Base-by-base conservation (phyloP, 352 stramenopile genomes). In the Phytophthora fragariaefolia region DNA sequence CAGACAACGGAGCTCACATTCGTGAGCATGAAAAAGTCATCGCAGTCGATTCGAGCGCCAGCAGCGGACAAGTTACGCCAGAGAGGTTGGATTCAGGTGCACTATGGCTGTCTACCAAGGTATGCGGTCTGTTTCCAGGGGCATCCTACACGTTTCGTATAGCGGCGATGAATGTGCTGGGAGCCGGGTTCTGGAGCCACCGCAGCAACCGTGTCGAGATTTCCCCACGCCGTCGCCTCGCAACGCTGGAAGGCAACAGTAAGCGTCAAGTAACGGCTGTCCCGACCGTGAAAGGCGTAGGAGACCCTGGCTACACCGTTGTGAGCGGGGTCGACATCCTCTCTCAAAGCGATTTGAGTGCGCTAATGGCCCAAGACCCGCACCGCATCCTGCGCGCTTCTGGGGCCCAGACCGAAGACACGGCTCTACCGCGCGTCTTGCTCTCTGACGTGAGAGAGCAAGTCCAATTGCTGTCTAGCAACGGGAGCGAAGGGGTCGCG, bases 151-250 rank as follows among this genome's bases (percentile, higher is more conserved):
- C 71, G 4, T 74, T 95, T 54, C 83, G 82, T 8, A 71, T 92
- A 32, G 83, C 85, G 0, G 87, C 83, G 3, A 81, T 88, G 43
- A 93, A 93, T 62, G 50, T 48, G n/a, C 63, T 93, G 27, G 82
- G 85, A 23, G 58, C 67, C n/a, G 73, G 83, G 2, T 13, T 58
- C 8, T 93, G 85, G 80, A 93, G 79, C 38, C 46, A 64, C 3
- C 54, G 58, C 2, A 92, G 83, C 27, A 60, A 64, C 18, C 63
- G 74, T 7, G 55, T 83, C 18, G 24, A 48, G 8, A 57, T 74
- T 20, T 22, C 30, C 6, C 28, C 38, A 7, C 34, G 15, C 3
- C 53, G 64, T 18, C 57, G 53, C 10, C 58, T 61, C 13, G 18
- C 36, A 26, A 38, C 58, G 12, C 58, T 18, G 15, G 58, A 68